Evolutionary conservation across 805 yeast species (phyloP), one percentile per base, ranked within the genome.

Genomic region (Ogataea ramenticola): DNA sequence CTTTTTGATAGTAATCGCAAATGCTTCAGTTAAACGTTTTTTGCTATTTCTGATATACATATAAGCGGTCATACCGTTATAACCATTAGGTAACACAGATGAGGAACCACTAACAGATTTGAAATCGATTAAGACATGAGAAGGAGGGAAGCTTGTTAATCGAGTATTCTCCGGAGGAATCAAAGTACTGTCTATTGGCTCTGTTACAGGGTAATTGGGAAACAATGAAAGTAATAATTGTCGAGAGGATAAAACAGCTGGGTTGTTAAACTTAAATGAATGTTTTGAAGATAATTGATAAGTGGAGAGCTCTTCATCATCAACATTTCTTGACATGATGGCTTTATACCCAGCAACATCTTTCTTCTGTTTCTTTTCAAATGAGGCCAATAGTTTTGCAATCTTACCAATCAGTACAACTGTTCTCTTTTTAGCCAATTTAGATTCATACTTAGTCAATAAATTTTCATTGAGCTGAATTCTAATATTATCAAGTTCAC

Each of bases 111-210:
- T 65, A 33, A 85, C 86, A 35, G 85, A 74, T 56, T 81, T 80
- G 61, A 86, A 82, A 58, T 85, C 93, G 38, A 85, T 86, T 59
- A 86, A 61, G 44, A 87, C 77, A 58, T 86, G 89, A 4, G 81
- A 71, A 2, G 83, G 78, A 4, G 76, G 70, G 4, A 73, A 73
- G 31, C 70, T 70, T 37, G 63, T 62, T 50, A 80, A 77, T 46
- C 71, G 70, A 34, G 66, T 60, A 51, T 72, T 70, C 26, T 68
- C 65, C 15, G 64, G 60, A 2, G 86, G 80, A n/a, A 59, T 60
- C 44, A 76, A 58, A 2, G 58, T 55, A 4, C 49, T 33, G 3
- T 61, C 49, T 22, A 65, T 53, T n/a, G 59, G 54, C 39, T 61
- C 64, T 7, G 63, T 52, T 4, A 68, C 58, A 2, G 95, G 95